Conservation (phyloP, 495 filamentous ascomycete genomes). For the Apiosordaria backusii region DNA sequence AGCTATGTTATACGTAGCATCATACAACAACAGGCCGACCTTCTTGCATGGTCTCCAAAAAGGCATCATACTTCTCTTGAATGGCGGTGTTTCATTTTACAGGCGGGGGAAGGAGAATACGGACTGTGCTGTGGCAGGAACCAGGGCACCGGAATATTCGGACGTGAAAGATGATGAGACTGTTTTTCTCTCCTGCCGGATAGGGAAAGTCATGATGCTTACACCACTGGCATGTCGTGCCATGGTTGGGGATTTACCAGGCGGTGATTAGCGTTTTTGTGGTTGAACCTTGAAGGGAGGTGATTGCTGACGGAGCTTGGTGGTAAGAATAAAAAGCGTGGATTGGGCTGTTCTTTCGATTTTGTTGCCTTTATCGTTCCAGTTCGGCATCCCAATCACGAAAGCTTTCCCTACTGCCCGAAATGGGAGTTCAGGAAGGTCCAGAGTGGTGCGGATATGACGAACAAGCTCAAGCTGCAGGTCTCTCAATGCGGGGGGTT, state of each 20-base stretch:
- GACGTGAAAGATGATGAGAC: neutral
- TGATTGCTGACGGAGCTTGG: neutral
- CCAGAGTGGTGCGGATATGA: neutral
- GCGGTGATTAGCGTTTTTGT: neutral
- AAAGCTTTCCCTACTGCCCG: too few species aligned
- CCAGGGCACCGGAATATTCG: neutral
- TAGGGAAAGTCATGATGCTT: neutral
- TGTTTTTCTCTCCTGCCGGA: slow-evolving; percentile 4
- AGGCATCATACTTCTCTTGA: too few species aligned
- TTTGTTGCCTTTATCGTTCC: neutral
- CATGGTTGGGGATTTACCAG: neutral
- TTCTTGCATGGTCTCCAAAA: too few species aligned
- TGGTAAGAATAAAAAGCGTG: neutral
- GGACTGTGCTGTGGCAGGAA: neutral
- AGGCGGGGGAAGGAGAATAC: too few species aligned
- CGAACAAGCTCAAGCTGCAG: neutral
- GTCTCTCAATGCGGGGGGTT: neutral
- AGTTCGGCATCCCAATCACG: too few species aligned
- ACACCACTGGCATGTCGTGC: slow-evolving; percentile 3
- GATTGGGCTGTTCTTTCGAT: neutral
- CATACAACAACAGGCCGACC: too few species aligned
- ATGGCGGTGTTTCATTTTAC: too few species aligned
- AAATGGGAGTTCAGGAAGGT: neutral
- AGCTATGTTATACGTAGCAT: too few species aligned
- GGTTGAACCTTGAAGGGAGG: neutral